These are phyloP conservation scores for Brassica nigra DNA, from an alignment of 345 rosid genomes.

Conservation along the genomic window DNA sequence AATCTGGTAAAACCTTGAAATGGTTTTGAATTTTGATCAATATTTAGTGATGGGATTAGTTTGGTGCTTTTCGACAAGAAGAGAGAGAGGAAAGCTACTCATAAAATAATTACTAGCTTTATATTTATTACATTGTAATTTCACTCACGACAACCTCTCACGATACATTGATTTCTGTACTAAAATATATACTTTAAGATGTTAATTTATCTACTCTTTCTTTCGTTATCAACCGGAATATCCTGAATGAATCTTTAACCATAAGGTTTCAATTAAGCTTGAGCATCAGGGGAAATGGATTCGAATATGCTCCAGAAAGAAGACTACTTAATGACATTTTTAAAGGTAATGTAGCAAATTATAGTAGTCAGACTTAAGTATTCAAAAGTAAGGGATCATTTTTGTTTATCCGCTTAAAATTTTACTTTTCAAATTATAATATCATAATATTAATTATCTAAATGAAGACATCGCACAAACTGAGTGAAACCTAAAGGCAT, in stretches of 20 bases:
- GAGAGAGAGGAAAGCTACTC: not conserved
- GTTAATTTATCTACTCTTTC: not conserved
- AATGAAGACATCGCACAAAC: not conserved
- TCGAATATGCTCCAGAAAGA: conserved; percentile 1
- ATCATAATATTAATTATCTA: not conserved
- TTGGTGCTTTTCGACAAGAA: not conserved
- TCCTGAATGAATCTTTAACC: not conserved
- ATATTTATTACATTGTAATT: not conserved
- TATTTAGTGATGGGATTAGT: not conserved
- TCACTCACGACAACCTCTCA: not conserved
- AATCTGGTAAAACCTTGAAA: not conserved
- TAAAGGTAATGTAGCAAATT: not conserved
- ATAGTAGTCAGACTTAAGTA: not conserved
- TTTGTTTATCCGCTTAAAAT: not conserved
- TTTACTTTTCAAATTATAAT: not conserved
- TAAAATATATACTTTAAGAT: not conserved
- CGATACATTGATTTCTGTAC: not conserved
- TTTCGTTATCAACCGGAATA: conserved; percentile 11
- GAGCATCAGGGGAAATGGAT: not conserved
- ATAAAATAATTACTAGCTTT: not conserved
- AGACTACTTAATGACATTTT: not conserved
- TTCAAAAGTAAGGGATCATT: not conserved
- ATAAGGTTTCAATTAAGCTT: conserved; percentile 5
- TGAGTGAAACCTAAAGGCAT: conserved; percentile 13
- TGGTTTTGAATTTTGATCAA: not conserved